phyloP scores from a whole-genome alignment of 73 alveolate genomes.

The Tetrahymena malaccensis region DNA sequence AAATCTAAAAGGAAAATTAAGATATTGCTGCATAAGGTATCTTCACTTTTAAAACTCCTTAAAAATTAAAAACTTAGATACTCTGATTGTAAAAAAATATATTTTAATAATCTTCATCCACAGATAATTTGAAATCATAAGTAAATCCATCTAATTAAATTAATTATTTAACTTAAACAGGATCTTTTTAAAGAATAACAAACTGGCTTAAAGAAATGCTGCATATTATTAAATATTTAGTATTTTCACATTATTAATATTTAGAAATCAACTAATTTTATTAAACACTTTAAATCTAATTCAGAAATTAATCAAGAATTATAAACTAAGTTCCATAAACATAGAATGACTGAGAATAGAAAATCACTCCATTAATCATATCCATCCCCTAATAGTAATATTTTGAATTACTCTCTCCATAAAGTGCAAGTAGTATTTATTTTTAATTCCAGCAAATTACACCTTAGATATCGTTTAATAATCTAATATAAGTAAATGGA shows the following conservation, averaged over 20 bases:
- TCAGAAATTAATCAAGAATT: background rate
- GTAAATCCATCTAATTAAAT: background rate
- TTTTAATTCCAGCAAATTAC: background rate
- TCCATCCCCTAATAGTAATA: background rate
- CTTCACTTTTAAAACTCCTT: background rate
- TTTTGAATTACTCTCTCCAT: background rate
- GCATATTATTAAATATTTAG: background rate
- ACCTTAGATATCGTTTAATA: background rate
- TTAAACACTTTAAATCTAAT: background rate
- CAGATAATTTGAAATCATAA: background rate
- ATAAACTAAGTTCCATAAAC: background rate
- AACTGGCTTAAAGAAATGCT: background rate
- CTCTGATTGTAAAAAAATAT: no score
- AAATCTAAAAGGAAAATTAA: no score
- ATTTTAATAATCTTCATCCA: background rate
- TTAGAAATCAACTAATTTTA: no score
- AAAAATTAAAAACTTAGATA: no score
- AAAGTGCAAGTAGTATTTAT: background rate
- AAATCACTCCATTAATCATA: background rate
- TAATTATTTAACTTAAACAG: no score
- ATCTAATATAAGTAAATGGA: background rate
- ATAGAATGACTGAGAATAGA: background rate
- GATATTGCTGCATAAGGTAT: background rate
- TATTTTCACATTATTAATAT: background rate
- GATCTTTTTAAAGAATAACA: background rate